Evolutionary conservation across 306 rosid genomes (phyloP), one percentile per base, ranked within the genome.

Genomic region (Pterocarpus santalinus): DNA sequence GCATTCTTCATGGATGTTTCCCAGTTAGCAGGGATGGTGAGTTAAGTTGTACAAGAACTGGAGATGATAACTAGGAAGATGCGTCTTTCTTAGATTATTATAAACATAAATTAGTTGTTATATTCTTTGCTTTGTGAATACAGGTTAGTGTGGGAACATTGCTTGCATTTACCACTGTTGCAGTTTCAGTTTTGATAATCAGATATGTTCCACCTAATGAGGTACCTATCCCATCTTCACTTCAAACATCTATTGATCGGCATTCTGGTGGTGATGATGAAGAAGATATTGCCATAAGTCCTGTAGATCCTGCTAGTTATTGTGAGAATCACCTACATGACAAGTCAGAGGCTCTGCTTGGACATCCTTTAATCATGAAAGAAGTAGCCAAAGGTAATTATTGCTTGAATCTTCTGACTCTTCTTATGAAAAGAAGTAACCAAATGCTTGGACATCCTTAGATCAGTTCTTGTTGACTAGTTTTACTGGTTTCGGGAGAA

Each of bases 1-100:
- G 94, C 97, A n/a, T 92, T 92, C 82, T 88, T 92, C 76, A 84
- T 92, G 94, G 90, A 92, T 86, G 94, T 90, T 77, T 92, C 97
- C 15, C 90, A 92, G 65, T 84, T 90, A 82, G 92, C 94, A 1
- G 94, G 90, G 51, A 92, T 92, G 97, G 97, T 92, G 71, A 86
- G 91, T 87, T 44, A n/a, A 75, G 43, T 68, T 62, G 56, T 79
- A 13, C 43, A 66, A 9, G 72, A 46, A 56, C 43, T 63, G 51
- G 72, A 73, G 80, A 72, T 17, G 17, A 36, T 47, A 72, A 62
- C 51, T 6, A 47, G 56, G 49, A 41, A 65, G 16, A 75, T 52
- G 9, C 49, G 15, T 76, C 57, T 74, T 58, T 69, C 36, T 75
- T 63, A 80, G 60, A 78, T 80, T 49, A 57, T 51, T 35, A 8